Conservation (phyloP, 2,329 filamentous ascomycete genomes). For the Setomelanomma holmii region DNA sequence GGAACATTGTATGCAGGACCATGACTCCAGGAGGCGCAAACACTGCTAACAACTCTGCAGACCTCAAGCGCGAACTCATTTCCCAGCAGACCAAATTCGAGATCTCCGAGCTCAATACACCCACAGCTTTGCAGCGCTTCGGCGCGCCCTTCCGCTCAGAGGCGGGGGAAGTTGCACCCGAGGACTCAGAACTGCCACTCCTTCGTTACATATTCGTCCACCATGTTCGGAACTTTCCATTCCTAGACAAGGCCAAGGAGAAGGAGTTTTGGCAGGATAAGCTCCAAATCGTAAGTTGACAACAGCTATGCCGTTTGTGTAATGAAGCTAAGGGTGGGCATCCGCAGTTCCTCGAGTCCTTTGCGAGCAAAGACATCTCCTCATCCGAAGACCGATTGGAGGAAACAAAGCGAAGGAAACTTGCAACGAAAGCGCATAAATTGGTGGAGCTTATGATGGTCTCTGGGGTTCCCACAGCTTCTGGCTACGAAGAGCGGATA, state of each 20-base stretch:
- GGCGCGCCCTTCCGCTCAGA: slow-evolving; percentile 95
- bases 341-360: slow-evolving; percentile 88
- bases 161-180: slow-evolving; percentile 87
- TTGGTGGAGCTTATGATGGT: slow-evolving; percentile 99
- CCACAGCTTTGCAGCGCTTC: slow-evolving; percentile 92
- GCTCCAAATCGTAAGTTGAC: slow-evolving; percentile 78
- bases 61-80: slow-evolving; percentile 95
- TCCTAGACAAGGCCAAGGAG: slow-evolving; percentile 93
- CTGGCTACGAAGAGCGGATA: slow-evolving; percentile 96
- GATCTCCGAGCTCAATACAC: slow-evolving; percentile 90
- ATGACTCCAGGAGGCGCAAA: not conserved
- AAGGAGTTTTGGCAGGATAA: slow-evolving; percentile 99
- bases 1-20: slow-evolving; percentile 79
- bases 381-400: slow-evolving; percentile 95
- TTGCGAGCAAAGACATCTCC: slow-evolving; percentile 95
- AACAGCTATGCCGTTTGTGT: slow-evolving; percentile 3
- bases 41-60: slow-evolving; percentile 55
- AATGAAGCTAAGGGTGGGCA: slow-evolving; percentile 24
- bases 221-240: slow-evolving; percentile 97
- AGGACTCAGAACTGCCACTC: slow-evolving; percentile 92
- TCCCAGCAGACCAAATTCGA: slow-evolving; percentile 88
- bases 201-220: slow-evolving; percentile 97
- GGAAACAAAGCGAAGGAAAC: slow-evolving; percentile 91
- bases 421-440: slow-evolving; percentile 93
- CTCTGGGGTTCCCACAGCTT: slow-evolving; percentile 92